Evolutionary conservation across 2,329 filamentous ascomycete genomes (phyloP), one percentile per base, ranked within the genome.

Genomic region (Pyricularia sp.): DNA sequence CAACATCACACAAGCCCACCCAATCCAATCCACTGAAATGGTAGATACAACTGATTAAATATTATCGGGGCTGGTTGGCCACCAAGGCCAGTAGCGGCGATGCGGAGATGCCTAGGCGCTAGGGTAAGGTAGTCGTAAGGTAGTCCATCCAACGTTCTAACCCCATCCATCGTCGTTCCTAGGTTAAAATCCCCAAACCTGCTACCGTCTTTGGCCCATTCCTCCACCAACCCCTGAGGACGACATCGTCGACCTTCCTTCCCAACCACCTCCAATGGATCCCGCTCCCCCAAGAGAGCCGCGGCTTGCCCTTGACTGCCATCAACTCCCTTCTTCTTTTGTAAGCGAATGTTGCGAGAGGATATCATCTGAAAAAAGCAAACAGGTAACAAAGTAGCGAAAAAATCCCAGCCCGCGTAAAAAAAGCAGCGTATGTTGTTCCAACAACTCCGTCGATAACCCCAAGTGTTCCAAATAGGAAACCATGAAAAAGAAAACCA

Each of bases 311-410:
- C 65, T 12, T 66, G 36, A 50, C 65, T 55, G 25, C 65, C 36
- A 3, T 50, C 36, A 31, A 28, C 26, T 42, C 33, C 36, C 36
- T 10, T 68, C 23, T 42, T 58, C 67, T 61, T 61, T 26, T 78
- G 74, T 80, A 81, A 82, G 79, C 79, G 81, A 83, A 80, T 82
- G 81, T 76, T 76, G 78, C 76, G 77, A 80, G 77, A 73, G 72
- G 72, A 74, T 76, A 73, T 75, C 74, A 71, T 76, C 73, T 75
- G 70, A 75, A 61, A 61, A 61, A 61, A 61, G 58, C 58, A 61
- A 61, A 61, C n/a, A 61, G 17, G 25, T n/a, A 61, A 61, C n/a
- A 61, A 36, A 61, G 58, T 23, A 61, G 58, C 58, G n/a, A 36
- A 26, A 61, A 61, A 61, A 61, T 61, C 58, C 78, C 76, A 76